phyloP scores from a whole-genome alignment of 441 rosid genomes.

The Syzygium malaccense region DNA sequence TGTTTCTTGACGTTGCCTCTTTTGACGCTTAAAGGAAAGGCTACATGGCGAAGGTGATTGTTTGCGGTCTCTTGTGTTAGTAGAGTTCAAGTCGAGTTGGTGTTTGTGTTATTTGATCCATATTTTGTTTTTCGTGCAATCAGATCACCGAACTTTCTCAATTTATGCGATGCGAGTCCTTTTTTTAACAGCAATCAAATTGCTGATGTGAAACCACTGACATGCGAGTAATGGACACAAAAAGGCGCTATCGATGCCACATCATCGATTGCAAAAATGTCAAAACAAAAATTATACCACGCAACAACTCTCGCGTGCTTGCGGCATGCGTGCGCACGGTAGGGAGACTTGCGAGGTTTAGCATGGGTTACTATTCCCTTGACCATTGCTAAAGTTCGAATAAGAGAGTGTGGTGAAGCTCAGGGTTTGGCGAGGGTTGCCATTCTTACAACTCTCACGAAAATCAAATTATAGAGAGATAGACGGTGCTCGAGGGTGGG shows the following conservation, averaged over 20 bases:
- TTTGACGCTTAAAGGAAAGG: not conserved
- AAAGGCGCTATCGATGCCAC: not conserved
- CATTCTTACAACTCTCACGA: too few species aligned
- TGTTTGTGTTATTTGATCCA: not conserved
- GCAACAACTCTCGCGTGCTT: not conserved
- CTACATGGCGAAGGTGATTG: not conserved
- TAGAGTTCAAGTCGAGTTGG: not conserved
- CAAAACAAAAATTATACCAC: rapidly evolving
- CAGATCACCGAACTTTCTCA: not conserved
- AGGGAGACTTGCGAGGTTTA: not conserved
- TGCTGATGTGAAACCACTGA: not conserved
- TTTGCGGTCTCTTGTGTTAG: not conserved
- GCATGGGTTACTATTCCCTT: not conserved
- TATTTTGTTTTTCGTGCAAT: not conserved
- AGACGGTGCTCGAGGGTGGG: too few species aligned
- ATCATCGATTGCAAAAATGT: not conserved
- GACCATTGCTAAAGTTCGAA: not conserved
- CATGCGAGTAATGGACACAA: not conserved
- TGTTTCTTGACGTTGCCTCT: not conserved
- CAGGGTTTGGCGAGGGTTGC: too few species aligned
- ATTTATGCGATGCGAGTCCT: not conserved
- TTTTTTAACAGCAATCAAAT: not conserved
- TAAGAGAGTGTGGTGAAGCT: too few species aligned
- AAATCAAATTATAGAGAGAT: too few species aligned
- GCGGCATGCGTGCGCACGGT: not conserved